Evolutionary conservation across 371 early-diverging fungal species (phyloP).

Genomic region (Blakeslea trispora): DNA sequence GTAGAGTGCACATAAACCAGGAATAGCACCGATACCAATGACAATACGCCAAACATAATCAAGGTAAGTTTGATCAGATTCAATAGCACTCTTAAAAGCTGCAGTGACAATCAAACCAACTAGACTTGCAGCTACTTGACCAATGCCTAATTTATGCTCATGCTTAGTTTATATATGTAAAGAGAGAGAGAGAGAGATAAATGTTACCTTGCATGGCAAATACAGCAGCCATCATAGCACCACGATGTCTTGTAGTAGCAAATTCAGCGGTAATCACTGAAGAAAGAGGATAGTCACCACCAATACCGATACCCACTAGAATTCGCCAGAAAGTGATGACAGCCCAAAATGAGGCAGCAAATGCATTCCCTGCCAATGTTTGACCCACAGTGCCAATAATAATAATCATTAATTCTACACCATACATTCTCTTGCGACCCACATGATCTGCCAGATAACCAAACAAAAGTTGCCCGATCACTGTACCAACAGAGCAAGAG

Average conservation of each 20-base stretch:
- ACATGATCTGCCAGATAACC: conserved; percentile 78
- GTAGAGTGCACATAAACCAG: conserved; percentile 62
- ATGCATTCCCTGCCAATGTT: conserved; percentile 48
- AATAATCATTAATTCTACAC: conserved; percentile 80
- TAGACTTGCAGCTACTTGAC: conserved; percentile 69
- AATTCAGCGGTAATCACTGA: conserved; percentile 87
- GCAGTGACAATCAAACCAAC: conserved; percentile 64
- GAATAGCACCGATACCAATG: conserved; percentile 73
- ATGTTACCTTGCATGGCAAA: conserved; percentile 83
- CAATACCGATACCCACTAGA: conserved; percentile 79
- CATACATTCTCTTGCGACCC: conserved; percentile 84
- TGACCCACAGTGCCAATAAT: conserved; percentile 71
- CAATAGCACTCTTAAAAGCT: conserved; percentile 56
- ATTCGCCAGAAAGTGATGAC: conserved; percentile 78
- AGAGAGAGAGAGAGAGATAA: not conserved
- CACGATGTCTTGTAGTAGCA: conserved; percentile 73
- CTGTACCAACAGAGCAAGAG: conserved; percentile 73
- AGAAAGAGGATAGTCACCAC: conserved; percentile 80
- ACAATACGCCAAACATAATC: conserved; percentile 84
- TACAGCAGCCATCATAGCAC: conserved; percentile 84
- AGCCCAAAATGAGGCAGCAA: conserved; percentile 44
- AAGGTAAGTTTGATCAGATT: conserved; percentile 51
- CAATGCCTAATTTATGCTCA: no score
- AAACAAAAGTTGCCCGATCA: conserved; percentile 79
- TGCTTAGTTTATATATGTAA: no score